These are phyloP conservation scores for Backusella westeae DNA, from an alignment of 192 early-diverging fungal species.

Conservation along the genomic window DNA sequence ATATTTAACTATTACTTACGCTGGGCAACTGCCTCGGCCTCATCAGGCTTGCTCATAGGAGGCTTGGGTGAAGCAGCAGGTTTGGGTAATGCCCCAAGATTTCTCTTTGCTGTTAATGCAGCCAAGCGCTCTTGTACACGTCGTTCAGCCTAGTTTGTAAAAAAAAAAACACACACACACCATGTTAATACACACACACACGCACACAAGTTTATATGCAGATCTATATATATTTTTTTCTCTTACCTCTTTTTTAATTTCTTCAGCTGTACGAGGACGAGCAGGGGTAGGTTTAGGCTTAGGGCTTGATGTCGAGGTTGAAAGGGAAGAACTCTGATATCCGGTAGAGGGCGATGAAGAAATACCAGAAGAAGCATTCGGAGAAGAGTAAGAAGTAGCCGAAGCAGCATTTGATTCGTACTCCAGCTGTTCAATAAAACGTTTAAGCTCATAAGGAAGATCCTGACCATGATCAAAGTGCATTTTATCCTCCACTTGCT, in stretches of 20 bases:
- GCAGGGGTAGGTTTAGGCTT: constrained; percentile 10
- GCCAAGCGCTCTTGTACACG: constrained; percentile 38
- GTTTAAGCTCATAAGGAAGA: constrained; percentile 39
- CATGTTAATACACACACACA: not conserved
- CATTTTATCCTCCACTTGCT: constrained; percentile 18
- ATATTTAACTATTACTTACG: constrained; percentile 11
- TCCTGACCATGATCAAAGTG: constrained; percentile 44
- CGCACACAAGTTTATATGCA: not conserved
- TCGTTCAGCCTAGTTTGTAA: constrained; percentile 28
- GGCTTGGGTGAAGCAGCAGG: not conserved
- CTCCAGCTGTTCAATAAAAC: constrained; percentile 47
- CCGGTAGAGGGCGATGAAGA: not conserved
- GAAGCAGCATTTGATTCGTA: constrained; percentile 12
- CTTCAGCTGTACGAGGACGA: constrained; percentile 33
- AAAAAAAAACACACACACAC: too few species aligned
- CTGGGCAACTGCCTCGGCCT: constrained; percentile 26
- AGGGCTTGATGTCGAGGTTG: not conserved
- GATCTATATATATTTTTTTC: not conserved
- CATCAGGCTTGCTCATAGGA: constrained; percentile 25
- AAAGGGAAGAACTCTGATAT: not conserved
- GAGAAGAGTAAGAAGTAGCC: constrained; percentile 2
- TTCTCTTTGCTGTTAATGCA: constrained; percentile 22
- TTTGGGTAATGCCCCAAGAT: constrained; percentile 7
- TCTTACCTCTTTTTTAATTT: constrained; percentile 37
- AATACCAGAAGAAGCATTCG: not conserved